These are phyloP conservation scores for Globisporangium irregulare DNA, from an alignment of 352 stramenopile genomes.

Conservation along the genomic window DNA sequence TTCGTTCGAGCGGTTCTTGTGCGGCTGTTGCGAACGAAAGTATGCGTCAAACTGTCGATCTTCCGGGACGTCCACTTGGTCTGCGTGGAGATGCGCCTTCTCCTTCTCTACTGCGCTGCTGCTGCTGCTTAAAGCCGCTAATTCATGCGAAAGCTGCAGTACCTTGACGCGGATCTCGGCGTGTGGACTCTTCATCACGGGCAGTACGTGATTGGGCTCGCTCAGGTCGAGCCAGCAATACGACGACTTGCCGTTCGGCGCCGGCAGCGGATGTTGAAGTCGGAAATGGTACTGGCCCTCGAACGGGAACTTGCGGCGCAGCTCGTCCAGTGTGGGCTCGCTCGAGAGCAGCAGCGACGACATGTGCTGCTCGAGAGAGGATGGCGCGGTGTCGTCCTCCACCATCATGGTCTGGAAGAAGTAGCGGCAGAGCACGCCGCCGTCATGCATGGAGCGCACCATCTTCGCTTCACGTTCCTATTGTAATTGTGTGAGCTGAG, in stretches of 20 bases:
- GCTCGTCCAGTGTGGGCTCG: constrained; percentile 53
- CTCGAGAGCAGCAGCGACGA: constrained; percentile 69
- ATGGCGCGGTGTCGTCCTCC: constrained; percentile 28
- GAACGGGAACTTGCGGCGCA: constrained; percentile 77
- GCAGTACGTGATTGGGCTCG: constrained; percentile 42
- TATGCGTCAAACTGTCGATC: constrained; percentile 61
- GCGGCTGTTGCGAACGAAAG: constrained; percentile 46
- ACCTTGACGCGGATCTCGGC: constrained; percentile 72
- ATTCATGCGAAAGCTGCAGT: constrained; percentile 47
- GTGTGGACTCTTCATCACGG: constrained; percentile 24
- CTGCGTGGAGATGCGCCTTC: constrained; percentile 9
- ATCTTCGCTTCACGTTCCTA: constrained; percentile 6
- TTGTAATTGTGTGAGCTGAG: background rate
- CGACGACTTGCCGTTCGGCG: constrained; percentile 17
- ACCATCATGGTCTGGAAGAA: constrained; percentile 79
- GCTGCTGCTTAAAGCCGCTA: constrained; percentile 14
- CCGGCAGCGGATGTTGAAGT: constrained; percentile 38
- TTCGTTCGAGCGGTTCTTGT: background rate
- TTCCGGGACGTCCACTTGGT: constrained; percentile 61
- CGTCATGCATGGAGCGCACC: constrained; percentile 2
- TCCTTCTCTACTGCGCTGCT: background rate
- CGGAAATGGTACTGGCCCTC: constrained; percentile 77
- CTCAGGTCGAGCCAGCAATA: constrained; percentile 83
- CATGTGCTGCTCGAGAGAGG: constrained; percentile 38
- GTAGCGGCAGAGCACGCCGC: constrained; percentile 73